Base-by-base conservation (phyloP, 768 basidiomycete species). In the Phylloporus sp. region DNA sequence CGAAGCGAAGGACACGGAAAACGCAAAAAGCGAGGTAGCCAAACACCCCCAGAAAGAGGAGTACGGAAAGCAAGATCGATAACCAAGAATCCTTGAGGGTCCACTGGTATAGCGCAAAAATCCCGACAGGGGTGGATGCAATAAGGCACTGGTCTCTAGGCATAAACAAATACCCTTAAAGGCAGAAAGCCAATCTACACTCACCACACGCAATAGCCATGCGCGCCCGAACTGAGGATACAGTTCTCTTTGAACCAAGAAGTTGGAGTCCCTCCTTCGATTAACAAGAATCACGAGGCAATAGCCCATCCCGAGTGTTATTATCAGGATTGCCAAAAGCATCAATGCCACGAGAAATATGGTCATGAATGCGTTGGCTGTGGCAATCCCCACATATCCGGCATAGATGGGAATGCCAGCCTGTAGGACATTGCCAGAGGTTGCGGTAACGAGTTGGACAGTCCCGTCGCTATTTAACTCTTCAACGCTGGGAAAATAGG, bases 31-130 rank as follows among this genome's bases (percentile, higher is more conserved):
- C 59, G 36, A 92, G 71, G 52, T 76, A 61, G 10, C 72, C 69
- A 28, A 78, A 40, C 28, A 88, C 68, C 41, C 67, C 70, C 41
- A 88, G 60, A 64, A 94, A 72, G 11, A 78, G 67, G 52, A 95
- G 61, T 53, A 87, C 86, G 3, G 93, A 88, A 35, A 97, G 75
- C 31, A 95, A 73, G 58, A 84, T 78, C 0, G 92, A 80, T 3
- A 95, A 76, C 86, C 91, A 92, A 0, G 93, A 94, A 69, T 97
- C 93, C 52, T 80, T 73, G 55, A 94, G 74, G 1, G 88, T 90
- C 91, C 94, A 97, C 67, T 97, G 94, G 67, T 86, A 93, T 62
- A 97, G 80, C 8, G 81, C 75, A 58, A 97, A 91, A 55, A 88
- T 80, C 55, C 83, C 69, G 52, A 92, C 72, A 9, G 95, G 95